phyloP scores from a whole-genome alignment of 2,329 filamentous ascomycete species.

The Uncinocarpus reesii region DNA sequence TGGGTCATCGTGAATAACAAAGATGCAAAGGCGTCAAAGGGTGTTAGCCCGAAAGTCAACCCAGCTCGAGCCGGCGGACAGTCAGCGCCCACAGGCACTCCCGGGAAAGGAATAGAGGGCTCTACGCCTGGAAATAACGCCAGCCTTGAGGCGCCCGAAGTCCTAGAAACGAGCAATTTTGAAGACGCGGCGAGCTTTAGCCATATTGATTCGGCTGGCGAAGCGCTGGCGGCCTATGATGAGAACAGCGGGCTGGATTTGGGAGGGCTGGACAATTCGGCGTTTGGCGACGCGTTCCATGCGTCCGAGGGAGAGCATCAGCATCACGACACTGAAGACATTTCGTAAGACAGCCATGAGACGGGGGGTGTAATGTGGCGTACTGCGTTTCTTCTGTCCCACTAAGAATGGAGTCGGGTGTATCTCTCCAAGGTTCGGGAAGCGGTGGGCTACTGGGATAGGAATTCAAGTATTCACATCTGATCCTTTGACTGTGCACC shows the following conservation, averaged over 20 bases:
- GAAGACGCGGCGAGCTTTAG: constrained; percentile 39
- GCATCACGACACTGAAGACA: constrained; percentile 32
- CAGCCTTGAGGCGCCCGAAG: constrained; percentile 22
- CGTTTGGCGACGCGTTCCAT: constrained; percentile 76
- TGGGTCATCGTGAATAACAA: constrained; percentile 70
- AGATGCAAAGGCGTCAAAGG: constrained; percentile 35
- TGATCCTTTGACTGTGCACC: too few species aligned
- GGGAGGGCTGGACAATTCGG: constrained; percentile 64
- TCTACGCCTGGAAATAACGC: constrained; percentile 21
- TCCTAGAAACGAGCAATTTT: constrained; percentile 32
- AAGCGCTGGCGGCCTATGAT: constrained; percentile 59
- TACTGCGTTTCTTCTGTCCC: constrained; percentile 1
- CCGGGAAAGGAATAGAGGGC: neutral
- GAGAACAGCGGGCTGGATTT: constrained; percentile 44
- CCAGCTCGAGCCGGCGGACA: constrained; percentile 1
- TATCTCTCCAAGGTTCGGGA: neutral
- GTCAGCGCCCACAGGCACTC: constrained; percentile 24
- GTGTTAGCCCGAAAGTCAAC: neutral
- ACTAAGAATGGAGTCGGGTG: constrained; percentile 1
- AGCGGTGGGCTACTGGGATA: neutral
- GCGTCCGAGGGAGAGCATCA: constrained; percentile 40
- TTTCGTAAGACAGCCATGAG: constrained; percentile 22
- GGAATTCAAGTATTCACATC: too few species aligned
- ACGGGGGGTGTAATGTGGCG: neutral
- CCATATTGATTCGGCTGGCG: constrained; percentile 55